Conservation (phyloP, 495 filamentous ascomycete species). For the Cairneyella variabilis region DNA sequence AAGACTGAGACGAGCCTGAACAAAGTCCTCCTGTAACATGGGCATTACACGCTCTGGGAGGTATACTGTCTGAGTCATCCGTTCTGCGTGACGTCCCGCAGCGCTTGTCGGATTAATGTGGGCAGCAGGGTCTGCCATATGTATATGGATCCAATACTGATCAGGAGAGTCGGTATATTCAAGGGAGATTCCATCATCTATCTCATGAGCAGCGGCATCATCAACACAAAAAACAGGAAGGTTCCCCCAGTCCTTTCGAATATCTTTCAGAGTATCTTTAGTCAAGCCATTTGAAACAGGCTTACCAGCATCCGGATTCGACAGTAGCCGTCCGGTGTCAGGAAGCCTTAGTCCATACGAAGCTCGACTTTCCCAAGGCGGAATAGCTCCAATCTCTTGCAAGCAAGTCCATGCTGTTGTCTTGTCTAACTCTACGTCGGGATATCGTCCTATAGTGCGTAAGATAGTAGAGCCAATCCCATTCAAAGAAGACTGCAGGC, state of each 20-base stretch:
- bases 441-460: conserved; percentile 67
- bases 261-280: conserved; percentile 50
- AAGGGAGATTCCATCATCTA: conserved; percentile 87
- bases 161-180: conserved; percentile 53
- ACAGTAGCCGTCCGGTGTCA: conserved; percentile 18
- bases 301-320: conserved; percentile 21
- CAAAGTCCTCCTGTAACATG: conserved; percentile 65
- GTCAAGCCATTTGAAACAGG: conserved; percentile 26
- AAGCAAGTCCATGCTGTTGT: conserved; percentile 65
- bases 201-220: conserved; percentile 62
- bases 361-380: conserved; percentile 75
- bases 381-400: conserved; percentile 79
- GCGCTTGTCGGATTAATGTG: conserved; percentile 56
- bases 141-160: conserved; percentile 81
- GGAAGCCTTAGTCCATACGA: conserved; percentile 58
- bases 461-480: conserved; percentile 68
- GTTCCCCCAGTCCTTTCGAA: conserved; percentile 69
- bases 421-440: conserved; percentile 46
- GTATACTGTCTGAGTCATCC: conserved; percentile 65
- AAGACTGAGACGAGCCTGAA: conserved; percentile 65
- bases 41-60: conserved; percentile 64
- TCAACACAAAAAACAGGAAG: conserved; percentile 84
- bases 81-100: conserved; percentile 61
- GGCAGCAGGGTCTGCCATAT: conserved; percentile 93
- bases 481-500: conserved; percentile 41